These are phyloP conservation scores for Glaciozyma antarctica DNA, from an alignment of 768 basidiomycete species.

Conservation along the genomic window DNA sequence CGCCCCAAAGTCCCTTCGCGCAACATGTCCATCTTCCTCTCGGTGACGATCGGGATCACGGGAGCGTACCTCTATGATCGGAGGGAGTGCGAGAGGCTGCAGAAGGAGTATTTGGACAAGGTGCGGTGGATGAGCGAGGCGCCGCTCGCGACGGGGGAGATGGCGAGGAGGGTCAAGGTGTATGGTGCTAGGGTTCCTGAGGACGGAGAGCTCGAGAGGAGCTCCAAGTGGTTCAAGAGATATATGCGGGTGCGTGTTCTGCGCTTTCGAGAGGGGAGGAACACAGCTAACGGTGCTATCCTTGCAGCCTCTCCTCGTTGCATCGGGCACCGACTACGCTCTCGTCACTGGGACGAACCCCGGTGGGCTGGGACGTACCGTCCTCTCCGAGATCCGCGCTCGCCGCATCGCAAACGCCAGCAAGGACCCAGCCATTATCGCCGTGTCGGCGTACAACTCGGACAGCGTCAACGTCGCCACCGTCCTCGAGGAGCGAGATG, in stretches of 20 bases:
- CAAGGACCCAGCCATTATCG: conserved; percentile 39
- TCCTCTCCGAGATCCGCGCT: conserved; percentile 62
- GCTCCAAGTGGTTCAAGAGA: conserved; percentile 81
- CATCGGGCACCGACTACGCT: conserved; percentile 87
- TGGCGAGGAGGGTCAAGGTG: conserved; percentile 70
- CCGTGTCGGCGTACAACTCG: conserved; percentile 33
- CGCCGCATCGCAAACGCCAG: conserved; percentile 56
- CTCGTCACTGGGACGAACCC: conserved; percentile 69
- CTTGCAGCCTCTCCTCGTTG: conserved; percentile 76
- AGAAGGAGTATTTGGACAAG: conserved; percentile 63
- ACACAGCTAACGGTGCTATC: conserved; percentile 4
- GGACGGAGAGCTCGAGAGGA: conserved; percentile 80
- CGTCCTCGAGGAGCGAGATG: conserved; percentile 42
- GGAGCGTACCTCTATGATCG: conserved; percentile 82
- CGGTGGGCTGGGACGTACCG: conserved; percentile 69
- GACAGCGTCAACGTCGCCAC: conserved; percentile 47
- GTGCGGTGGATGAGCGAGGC: conserved; percentile 69
- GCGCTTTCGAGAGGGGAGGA: not conserved
- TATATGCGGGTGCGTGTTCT: conserved; percentile 78
- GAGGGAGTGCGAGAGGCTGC: conserved; percentile 63
- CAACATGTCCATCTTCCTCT: conserved; percentile 89
- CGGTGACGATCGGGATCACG: conserved; percentile 58
- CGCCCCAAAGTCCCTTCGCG: conserved; percentile 77
- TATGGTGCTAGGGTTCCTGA: conserved; percentile 87
- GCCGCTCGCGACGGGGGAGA: conserved; percentile 54